A percentile compares a stretch with the other conserved stretches of the same genome.
Conservation (phyloP, 805 yeast genomes). For the Sungouiozyma ichnusensis region DNA sequence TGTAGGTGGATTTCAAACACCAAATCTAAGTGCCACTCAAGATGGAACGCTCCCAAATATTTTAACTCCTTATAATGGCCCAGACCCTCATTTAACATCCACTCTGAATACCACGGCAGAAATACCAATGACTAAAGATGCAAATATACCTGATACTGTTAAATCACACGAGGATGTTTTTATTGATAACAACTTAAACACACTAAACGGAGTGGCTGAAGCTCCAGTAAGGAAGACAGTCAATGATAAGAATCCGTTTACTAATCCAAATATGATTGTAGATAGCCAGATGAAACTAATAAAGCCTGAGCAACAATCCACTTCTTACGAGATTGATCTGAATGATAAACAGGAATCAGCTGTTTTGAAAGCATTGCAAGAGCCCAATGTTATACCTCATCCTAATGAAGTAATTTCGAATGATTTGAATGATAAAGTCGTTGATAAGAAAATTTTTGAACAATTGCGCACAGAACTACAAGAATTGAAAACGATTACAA, state of each 20-base stretch:
- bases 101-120: background rate
- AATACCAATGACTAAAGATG: background rate
- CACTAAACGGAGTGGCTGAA: background rate
- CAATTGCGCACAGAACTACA: conserved; percentile 28
- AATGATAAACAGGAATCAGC: background rate
- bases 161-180: background rate
- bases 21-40: conserved; percentile 2
- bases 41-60: conserved; percentile 13
- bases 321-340: background rate
- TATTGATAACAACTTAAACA: background rate
- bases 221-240: background rate
- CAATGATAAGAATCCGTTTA: background rate
- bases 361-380: background rate
- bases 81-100: conserved; percentile 10
- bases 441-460: conserved; percentile 22
- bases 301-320: background rate
- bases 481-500: conserved; percentile 34
- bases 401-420: background rate
- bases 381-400: conserved; percentile 8
- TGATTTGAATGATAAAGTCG: background rate
- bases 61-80: conserved; percentile 19
- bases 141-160: background rate
- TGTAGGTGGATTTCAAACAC: background rate
- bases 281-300: background rate
- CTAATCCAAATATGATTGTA: background rate